Base-by-base conservation (phyloP, 495 filamentous ascomycete genomes). In the Symbiotaphrina buchneri region DNA sequence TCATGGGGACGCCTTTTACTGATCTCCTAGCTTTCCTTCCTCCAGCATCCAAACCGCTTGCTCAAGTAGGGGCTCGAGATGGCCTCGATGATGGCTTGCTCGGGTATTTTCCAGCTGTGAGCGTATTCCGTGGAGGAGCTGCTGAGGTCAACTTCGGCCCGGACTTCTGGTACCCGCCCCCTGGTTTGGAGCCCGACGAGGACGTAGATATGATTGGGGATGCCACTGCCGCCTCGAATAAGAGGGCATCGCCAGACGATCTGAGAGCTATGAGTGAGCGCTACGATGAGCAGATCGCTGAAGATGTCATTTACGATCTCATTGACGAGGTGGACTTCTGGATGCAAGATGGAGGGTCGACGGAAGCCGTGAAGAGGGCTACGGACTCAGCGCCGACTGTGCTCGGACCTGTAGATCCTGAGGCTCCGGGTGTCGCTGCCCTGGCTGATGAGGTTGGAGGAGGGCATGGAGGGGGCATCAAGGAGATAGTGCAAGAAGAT, bases 31-130 rank as follows among this genome's bases (percentile, higher is more conserved):
- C 85, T 5, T 99, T 99, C 49, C 57, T 99, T 0, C 87, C 90
- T 0, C 85, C 85, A 0, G 84, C 85, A 1, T 85, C 75, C 19
- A 74, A 73, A 27, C 78, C 81, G 10, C 56, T 71, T n/a, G 52
- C 53, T 0, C 73, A 80, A 28, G 54, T 71, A 2, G 79, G 78
- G 6, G 78, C 78, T 8, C 62, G 90, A 14, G 76, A 83, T 30
- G 68, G 64, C 3, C 68, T 87, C 20, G 90, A 99, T 43, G 90
- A 99, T 42, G 85, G 84, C 16, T 75, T 79, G 58, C 59, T 93
- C 3, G 90, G 90, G 0, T 99, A 99, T 46, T 93, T 84, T 46
- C 90, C 90, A 0, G 82, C 85, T 14, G 68, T 95, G 11, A 83
- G 79, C 38, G 80, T 84, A 21, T 95, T 92, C 46, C 68, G 75